Conservation (phyloP, 805 yeast genomes). For the Teunomyces pallodes region DNA sequence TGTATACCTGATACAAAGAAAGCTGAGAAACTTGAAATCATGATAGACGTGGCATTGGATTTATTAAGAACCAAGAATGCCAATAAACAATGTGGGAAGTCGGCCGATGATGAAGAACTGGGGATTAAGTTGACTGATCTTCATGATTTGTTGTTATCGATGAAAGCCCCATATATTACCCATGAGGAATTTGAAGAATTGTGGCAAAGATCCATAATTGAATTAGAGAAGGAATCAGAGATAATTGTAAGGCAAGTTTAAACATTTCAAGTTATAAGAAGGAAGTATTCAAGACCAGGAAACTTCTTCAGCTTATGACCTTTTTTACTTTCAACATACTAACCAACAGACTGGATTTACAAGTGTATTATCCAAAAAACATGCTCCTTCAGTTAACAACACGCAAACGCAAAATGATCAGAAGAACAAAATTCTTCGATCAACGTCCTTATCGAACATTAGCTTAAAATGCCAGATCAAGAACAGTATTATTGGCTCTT, state of each 20-base stretch:
- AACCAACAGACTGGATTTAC: slow-evolving; percentile 13
- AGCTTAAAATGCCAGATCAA: slow-evolving; percentile 55
- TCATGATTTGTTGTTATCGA: slow-evolving; percentile 47
- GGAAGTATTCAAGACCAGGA: neutral
- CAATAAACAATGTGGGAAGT: slow-evolving; percentile 54
- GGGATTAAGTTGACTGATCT: slow-evolving; percentile 52
- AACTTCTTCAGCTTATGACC: neutral
- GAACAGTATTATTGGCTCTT: slow-evolving; percentile 45
- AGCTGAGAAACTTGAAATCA: slow-evolving; percentile 62
- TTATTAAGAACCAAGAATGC: slow-evolving; percentile 70
- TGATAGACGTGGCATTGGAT: slow-evolving; percentile 65
- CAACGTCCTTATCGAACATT: slow-evolving; percentile 66
- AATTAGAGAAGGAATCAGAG: slow-evolving; percentile 65
- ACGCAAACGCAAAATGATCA: slow-evolving; percentile 34
- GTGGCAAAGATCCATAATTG: slow-evolving; percentile 64
- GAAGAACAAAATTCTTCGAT: slow-evolving; percentile 61
- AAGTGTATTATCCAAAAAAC: slow-evolving; percentile 11
- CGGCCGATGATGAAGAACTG: slow-evolving; percentile 41
- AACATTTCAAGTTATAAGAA: neutral
- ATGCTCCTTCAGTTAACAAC: slow-evolving; percentile 34
- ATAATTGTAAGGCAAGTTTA: slow-evolving; percentile 76
- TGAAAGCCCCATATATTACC: slow-evolving; percentile 47
- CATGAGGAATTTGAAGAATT: slow-evolving; percentile 70
- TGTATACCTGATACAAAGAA: slow-evolving; percentile 77
- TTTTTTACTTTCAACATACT: slow-evolving; percentile 7